These are phyloP conservation scores for Abrus precatorius DNA, from an alignment of 306 rosid genomes.

Conservation along the genomic window DNA sequence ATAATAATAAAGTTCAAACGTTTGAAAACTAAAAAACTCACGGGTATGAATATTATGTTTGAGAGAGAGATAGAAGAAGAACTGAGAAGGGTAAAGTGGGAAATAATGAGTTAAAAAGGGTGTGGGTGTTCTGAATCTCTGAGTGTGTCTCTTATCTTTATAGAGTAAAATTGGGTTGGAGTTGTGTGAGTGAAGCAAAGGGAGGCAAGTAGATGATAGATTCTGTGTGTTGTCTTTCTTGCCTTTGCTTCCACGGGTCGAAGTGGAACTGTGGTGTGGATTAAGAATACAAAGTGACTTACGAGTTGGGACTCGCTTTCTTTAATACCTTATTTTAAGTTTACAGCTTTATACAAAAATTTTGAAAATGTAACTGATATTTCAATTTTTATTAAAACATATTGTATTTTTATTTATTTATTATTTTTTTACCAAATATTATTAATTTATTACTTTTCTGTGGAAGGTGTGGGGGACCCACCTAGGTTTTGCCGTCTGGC, in stretches of 20 bases:
- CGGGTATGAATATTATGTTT: neutral
- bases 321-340: neutral
- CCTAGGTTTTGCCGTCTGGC: no score
- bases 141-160: neutral
- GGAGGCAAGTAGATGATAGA: neutral
- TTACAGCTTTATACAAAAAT: no score
- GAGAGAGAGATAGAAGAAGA: neutral
- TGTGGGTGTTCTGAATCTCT: neutral
- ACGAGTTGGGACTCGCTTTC: neutral
- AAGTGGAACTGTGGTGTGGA: neutral
- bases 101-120: neutral
- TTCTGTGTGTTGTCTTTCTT: neutral
- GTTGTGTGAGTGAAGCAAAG: slow-evolving; percentile 12
- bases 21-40: neutral
- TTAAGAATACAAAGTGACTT: neutral
- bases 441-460: no score
- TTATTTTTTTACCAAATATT: no score
- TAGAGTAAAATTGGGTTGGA: slow-evolving; percentile 5
- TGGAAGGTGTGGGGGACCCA: no score
- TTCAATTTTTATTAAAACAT: no score
- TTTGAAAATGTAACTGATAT: no score
- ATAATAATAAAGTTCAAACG: neutral
- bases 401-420: neutral
- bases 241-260: slow-evolving; percentile 47
- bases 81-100: neutral